phyloP scores from a whole-genome alignment of 257 asterid genomes.

The Haberlea rhodopensis region DNA sequence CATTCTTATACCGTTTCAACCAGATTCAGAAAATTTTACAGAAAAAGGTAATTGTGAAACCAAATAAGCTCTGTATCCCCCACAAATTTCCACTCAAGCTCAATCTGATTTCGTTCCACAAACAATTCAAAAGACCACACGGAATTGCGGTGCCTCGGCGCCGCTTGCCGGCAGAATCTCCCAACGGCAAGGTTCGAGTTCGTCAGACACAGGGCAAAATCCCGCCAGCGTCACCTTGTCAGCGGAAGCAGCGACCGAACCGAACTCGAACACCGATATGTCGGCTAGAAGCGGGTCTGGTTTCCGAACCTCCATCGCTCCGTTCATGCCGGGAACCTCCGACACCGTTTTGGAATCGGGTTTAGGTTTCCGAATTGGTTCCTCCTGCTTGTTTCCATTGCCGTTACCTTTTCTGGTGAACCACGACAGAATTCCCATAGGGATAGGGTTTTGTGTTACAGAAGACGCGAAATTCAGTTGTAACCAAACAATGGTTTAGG shows the following conservation, averaged over 20 bases:
- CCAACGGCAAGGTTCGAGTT: conserved; percentile 89
- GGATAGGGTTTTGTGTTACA: conserved; percentile 35
- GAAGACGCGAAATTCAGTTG: too few species aligned
- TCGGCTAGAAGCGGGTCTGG: conserved; percentile 38
- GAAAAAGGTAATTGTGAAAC: background rate
- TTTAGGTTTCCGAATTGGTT: conserved; percentile 13
- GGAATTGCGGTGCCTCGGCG: conserved; percentile 82
- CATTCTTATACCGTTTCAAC: background rate
- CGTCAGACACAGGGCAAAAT: conserved; percentile 79
- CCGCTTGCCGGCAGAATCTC: conserved; percentile 74
- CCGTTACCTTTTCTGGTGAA: conserved; percentile 32
- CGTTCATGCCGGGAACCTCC: conserved; percentile 72
- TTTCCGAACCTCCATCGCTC: conserved; percentile 68
- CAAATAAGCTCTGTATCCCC: background rate
- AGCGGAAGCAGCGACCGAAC: conserved; percentile 70
- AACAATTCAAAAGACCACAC: conserved; percentile 59
- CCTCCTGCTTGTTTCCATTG: conserved; percentile 23
- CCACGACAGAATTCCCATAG: conserved; percentile 63
- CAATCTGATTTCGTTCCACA: background rate
- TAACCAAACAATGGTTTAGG: background rate
- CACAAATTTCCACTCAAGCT: background rate
- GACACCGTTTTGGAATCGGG: conserved; percentile 39
- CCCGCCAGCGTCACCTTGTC: conserved; percentile 85
- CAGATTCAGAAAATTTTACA: conserved; percentile 11
- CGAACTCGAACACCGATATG: conserved; percentile 70